These are phyloP conservation scores for Wickerhamomyces sp. DNA, from an alignment of 1,139 yeast species.

Conservation along the genomic window DNA sequence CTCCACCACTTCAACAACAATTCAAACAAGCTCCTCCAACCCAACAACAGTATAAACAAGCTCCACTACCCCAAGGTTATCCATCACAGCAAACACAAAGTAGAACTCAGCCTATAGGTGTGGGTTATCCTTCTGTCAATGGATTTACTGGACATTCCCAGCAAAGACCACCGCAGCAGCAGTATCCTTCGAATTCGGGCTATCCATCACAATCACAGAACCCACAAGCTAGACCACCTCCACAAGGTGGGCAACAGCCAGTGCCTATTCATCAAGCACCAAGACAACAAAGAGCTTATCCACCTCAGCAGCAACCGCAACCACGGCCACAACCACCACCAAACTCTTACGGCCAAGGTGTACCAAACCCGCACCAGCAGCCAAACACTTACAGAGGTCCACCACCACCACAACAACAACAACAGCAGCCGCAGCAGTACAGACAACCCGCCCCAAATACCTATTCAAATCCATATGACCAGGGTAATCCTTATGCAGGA, in stretches of 20 bases:
- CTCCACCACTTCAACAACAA: background rate
- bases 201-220: slow-evolving; percentile 3
- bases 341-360: background rate
- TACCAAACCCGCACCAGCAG: too few relatives aligned
- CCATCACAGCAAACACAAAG: background rate
- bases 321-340: slow-evolving; percentile 1
- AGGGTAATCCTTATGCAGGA: slow-evolving; percentile 17
- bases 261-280: slow-evolving; percentile 3
- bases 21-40: background rate
- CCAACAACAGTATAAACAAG: background rate
- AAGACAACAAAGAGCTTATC: slow-evolving; percentile 2
- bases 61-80: slow-evolving; percentile 1
- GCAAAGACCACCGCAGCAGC: slow-evolving; percentile 5
- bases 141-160: background rate
- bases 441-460: background rate
- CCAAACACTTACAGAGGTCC: slow-evolving; percentile 5
- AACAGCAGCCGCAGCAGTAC: slow-evolving; percentile 2
- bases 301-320: slow-evolving; percentile 7
- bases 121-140: too few relatives aligned
- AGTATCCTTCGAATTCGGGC: background rate
- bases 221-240: background rate
- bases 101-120: too few relatives aligned
- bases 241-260: background rate
- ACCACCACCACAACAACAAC: slow-evolving; percentile 2
- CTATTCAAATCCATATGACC: slow-evolving; percentile 15